Base-by-base conservation (phyloP, 768 basidiomycete species). In the Suillus variegatus region DNA sequence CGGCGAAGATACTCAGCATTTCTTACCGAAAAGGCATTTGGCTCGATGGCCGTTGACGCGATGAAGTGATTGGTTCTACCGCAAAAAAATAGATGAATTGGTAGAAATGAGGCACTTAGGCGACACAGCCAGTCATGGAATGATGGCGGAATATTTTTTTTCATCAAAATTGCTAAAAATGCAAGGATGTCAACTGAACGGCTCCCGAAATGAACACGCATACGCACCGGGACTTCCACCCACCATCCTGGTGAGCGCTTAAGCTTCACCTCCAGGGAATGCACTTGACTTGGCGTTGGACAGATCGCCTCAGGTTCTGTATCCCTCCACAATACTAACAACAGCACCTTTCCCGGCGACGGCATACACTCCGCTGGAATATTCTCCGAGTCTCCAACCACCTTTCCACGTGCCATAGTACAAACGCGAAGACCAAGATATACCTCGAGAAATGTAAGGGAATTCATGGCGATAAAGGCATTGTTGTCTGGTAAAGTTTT, bases 301-400 rank as follows among this genome's bases (percentile, higher is more conserved):
- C 51, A 63, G 43, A 2, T 22, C 3, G 18, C 51, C 54, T 43
- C 62, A 25, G 22, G 1, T 14, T 63, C 44, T 10, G 20, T 40
- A 57, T 63, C 62, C n/a, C 38, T 41, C 52, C 52, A 57, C 32
- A 63, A 40, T 13, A 43, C 62, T 16, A 63, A 18, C 12, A 63
- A 12, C 54, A 28, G 13, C 28, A 63, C 32, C 8, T 13, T 5
- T 36, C 22, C 16, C 22, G 32, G 32, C 32, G 36, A 49, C 6
- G 10, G 3, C 28, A 56, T 6, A 38, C 62, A 63, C 43, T 63
- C n/a, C n/a, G 51, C 4, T 18, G 43, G 43, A 6, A 44, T 44
- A 44, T 44, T 20, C 7, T 25, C 6, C 3, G 43, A 20, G 25
- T 55, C 51, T 56, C 25, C 36, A 1, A 28, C 49, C 35, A 63